Evolutionary conservation across 768 basidiomycete genomes (phyloP).

Genomic region (Dioszegia hungarica): DNA sequence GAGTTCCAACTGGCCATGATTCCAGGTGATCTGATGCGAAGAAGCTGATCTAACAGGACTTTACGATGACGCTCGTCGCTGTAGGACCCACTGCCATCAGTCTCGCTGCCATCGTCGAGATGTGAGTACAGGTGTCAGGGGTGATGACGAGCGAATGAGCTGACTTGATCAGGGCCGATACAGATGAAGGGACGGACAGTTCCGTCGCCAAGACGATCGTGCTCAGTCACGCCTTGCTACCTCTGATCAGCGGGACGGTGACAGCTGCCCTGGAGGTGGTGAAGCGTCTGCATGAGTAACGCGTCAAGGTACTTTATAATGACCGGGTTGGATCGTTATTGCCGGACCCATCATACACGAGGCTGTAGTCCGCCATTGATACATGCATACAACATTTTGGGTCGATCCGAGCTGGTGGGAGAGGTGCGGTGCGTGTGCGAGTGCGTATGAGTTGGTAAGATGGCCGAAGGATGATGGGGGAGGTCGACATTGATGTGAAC

Average conservation of each 20-base stretch:
- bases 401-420: too few relatives aligned
- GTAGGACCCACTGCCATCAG: slow-evolving; percentile 48
- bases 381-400: slow-evolving; percentile 18
- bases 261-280: slow-evolving; percentile 35
- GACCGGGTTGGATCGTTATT: background rate
- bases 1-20: slow-evolving; percentile 3
- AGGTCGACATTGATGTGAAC: background rate
- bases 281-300: slow-evolving; percentile 14
- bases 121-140: background rate
- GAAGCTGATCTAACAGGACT: slow-evolving; percentile 28
- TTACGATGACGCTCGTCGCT: slow-evolving; percentile 38
- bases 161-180: slow-evolving; percentile 27
- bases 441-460: background rate
- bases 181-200: slow-evolving; percentile 33
- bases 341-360: too few relatives aligned
- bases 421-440: too few relatives aligned
- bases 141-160: background rate
- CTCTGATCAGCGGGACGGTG: slow-evolving; percentile 37
- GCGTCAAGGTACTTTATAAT: background rate
- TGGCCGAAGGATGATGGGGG: background rate
- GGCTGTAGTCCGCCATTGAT: background rate
- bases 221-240: slow-evolving; percentile 39
- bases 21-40: too few relatives aligned
- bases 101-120: slow-evolving; percentile 37
- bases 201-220: slow-evolving; percentile 43